Percentiles rank a stretch among this genome's conserved stretches.
Conservation (phyloP, 371 early-diverging fungal genomes). For the Saksenaea oblongispora region DNA sequence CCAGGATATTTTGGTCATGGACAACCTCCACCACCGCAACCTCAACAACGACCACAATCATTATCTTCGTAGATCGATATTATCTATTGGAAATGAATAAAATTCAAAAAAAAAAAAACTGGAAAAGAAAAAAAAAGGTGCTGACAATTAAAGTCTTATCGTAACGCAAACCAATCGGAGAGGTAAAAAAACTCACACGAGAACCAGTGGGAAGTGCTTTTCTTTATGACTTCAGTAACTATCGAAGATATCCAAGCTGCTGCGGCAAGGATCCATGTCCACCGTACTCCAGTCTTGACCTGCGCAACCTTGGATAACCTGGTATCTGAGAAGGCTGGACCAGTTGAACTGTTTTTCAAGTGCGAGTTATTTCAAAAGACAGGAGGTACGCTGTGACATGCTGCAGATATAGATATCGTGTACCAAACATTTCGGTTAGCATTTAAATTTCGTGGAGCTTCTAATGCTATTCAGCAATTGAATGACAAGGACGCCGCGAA, state of each 20-base stretch:
- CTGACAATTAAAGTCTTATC: not conserved
- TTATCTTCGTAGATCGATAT: not conserved
- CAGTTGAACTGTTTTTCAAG: constrained; percentile 54
- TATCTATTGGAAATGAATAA: not conserved
- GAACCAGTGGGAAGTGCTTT: not conserved
- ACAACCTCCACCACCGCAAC: not conserved
- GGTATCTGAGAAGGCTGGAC: constrained; percentile 18
- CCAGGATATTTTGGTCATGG: constrained; percentile 3
- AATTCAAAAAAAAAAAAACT: too few species aligned
- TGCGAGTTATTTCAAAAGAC: constrained; percentile 60
- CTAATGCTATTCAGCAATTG: constrained; percentile 42
- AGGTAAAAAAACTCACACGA: not conserved
- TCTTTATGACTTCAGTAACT: constrained; percentile 17
- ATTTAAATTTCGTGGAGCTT: constrained; percentile 64
- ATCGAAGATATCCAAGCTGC: constrained; percentile 46
- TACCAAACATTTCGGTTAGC: constrained; percentile 25
- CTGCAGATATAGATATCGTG: not conserved
- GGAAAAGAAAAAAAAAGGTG: too few species aligned
- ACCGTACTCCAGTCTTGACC: constrained; percentile 55
- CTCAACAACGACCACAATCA: constrained; percentile 1
- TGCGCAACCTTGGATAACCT: constrained; percentile 30
- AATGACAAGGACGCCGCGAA: constrained; percentile 28
- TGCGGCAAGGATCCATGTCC: constrained; percentile 45
- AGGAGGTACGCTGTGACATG: constrained; percentile 39
- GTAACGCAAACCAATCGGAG: not conserved